Evolutionary conservation across 1,284 basidiomycete genomes (phyloP), one percentile per base, ranked within the genome.

Genomic region (Meripilus lineatus): DNA sequence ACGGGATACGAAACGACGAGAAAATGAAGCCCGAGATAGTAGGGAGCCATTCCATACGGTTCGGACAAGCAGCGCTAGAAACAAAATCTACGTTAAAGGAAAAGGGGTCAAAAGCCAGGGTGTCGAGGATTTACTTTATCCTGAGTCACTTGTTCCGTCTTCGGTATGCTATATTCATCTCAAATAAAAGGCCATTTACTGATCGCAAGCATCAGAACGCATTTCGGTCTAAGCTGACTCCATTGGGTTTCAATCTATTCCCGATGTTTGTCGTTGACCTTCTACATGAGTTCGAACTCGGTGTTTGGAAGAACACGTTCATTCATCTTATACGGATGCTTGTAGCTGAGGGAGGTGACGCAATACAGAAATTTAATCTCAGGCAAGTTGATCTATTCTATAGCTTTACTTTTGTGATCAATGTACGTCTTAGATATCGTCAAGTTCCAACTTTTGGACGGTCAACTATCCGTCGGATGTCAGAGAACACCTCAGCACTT

Each of bases 181-280:
- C 11, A 7, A 34, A 5, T 36, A 25, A 17, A 24, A 15, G 7
- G 15, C 18, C 7, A n/a, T 8, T 13, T 18, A 25, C 22, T 25
- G 36, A 17, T 14, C 42, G 6, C 14, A 21, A 42, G 40, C 34
- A 11, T 22, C 38, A 69, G 66, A 71, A 68, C 48, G 61, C 65
- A 14, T 69, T 47, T 65, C 61, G 0, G 38, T n/a, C 25, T 4
- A 15, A 15, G 1, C 40, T 59, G 3, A 7, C 25, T 3, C 5
- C 24, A 3, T 22, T 42, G 14, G 41, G 38, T 4, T 54, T 57
- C 22, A 46, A 59, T 37, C 37, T 50, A 8, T 53, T 50, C 41
- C 11, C 10, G 2, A 45, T 58, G 6, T 43, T 61, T 6, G 46
- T 47, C 2, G 47, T 54, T 2, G 59, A 62, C 41, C 21, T 60